phyloP scores from a whole-genome alignment of 306 rosid species.

The Sechiopsis laciniata region DNA sequence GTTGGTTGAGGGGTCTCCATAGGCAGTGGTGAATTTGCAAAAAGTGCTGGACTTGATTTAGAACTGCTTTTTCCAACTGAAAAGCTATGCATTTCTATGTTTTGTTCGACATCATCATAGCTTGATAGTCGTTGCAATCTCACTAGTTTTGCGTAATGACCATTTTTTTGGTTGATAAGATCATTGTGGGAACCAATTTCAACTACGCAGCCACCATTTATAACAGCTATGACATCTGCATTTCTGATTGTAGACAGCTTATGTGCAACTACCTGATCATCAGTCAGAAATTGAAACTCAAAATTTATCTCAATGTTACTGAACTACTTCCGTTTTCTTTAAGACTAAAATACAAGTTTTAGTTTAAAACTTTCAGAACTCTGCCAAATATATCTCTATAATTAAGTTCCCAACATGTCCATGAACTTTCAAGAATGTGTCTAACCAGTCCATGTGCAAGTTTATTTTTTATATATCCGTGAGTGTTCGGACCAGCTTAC shows the following conservation, averaged over 20 bases:
- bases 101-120: constrained; percentile 51
- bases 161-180: constrained; percentile 53
- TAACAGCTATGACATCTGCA: constrained; percentile 79
- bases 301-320: neutral
- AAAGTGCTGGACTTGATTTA: constrained; percentile 64
- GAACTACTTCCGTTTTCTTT: neutral
- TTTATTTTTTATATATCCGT: too few relatives aligned
- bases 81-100: constrained; percentile 29
- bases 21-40: constrained; percentile 52
- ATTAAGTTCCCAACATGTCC: too few relatives aligned
- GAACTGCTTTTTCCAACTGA: constrained; percentile 70
- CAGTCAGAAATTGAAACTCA: neutral
- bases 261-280: constrained; percentile 85
- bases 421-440: neutral
- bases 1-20: constrained; percentile 21
- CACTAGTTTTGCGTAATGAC: constrained; percentile 72
- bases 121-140: constrained; percentile 70
- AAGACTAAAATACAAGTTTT: neutral
- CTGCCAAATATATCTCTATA: too few relatives aligned
- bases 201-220: constrained; percentile 55
- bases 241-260: constrained; percentile 84
- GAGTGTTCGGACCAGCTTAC: too few relatives aligned
- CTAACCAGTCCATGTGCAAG: neutral
- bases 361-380: neutral
- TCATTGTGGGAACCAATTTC: constrained; percentile 73